These are phyloP conservation scores for Tylopilus sp. DNA, from an alignment of 768 basidiomycete genomes.

Conservation along the genomic window DNA sequence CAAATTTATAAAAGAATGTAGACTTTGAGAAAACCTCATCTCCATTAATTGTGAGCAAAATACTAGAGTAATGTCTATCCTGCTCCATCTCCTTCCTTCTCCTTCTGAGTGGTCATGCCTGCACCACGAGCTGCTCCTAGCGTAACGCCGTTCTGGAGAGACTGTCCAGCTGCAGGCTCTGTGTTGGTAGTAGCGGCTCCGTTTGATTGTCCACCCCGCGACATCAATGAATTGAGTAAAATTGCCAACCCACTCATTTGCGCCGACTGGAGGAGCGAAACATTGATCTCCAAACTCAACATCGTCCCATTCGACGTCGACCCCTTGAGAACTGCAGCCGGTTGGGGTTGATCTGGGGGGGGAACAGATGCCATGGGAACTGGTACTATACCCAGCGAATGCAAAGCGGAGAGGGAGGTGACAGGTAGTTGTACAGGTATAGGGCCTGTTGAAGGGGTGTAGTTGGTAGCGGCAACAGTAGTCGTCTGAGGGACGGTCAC, in stretches of 20 bases:
- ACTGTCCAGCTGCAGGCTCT: constrained; percentile 12
- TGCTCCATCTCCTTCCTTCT: constrained; percentile 22
- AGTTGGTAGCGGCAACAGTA: constrained; percentile 30
- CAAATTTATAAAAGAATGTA: no score
- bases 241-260: constrained; percentile 76
- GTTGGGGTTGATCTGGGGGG: constrained; percentile 55
- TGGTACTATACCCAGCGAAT: constrained; percentile 71
- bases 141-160: constrained; percentile 14
- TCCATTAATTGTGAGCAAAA: constrained; percentile 11
- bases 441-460: constrained; percentile 28
- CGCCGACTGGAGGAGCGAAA: constrained; percentile 64
- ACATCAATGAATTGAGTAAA: constrained; percentile 68
- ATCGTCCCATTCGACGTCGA: constrained; percentile 69
- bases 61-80: constrained; percentile 16
- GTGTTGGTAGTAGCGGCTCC: constrained; percentile 3
- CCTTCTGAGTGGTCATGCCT: constrained; percentile 15
- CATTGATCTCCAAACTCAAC: constrained; percentile 76
- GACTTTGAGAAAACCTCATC: background rate
- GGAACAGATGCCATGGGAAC: constrained; percentile 55
- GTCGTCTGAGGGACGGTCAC: constrained; percentile 36
- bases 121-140: constrained; percentile 4
- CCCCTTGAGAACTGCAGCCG: constrained; percentile 73
- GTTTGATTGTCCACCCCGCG: constrained; percentile 33
- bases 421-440: constrained; percentile 73
- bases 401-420: constrained; percentile 50